phyloP scores from a whole-genome alignment of 192 early-diverging fungal species.

The Spinellus fusiger region DNA sequence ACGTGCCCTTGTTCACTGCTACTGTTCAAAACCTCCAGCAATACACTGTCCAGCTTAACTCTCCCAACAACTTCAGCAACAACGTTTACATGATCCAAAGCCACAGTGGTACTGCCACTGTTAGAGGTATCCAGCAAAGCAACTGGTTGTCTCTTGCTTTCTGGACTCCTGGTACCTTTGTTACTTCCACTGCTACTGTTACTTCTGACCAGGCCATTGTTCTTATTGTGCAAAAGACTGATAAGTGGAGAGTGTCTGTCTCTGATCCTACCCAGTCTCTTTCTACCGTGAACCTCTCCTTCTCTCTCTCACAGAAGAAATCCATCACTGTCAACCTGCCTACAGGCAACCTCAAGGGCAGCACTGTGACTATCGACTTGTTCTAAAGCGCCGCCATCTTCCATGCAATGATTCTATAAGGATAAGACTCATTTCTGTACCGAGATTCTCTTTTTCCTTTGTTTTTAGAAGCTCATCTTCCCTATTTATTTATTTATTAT shows the following conservation, averaged over 20 bases:
- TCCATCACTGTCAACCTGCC: background rate
- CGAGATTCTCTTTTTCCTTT: no score
- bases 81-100: constrained; percentile 6
- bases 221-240: background rate
- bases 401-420: no score
- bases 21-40: background rate
- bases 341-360: background rate
- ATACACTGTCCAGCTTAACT: constrained; percentile 11
- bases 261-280: constrained; percentile 17
- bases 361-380: no score
- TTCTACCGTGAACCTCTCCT: background rate
- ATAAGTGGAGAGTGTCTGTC: background rate
- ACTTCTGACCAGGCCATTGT: constrained; percentile 8
- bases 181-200: background rate
- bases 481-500: background rate
- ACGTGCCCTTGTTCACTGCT: constrained; percentile 11
- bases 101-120: background rate
- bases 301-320: background rate
- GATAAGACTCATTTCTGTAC: no score
- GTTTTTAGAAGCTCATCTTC: background rate
- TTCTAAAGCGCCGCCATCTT: no score
- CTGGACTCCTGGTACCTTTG: background rate
- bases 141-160: constrained; percentile 2
- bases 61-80: background rate
- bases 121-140: background rate